phyloP scores from a whole-genome alignment of 495 filamentous ascomycete genomes.

The Aspergillus cristatus region DNA sequence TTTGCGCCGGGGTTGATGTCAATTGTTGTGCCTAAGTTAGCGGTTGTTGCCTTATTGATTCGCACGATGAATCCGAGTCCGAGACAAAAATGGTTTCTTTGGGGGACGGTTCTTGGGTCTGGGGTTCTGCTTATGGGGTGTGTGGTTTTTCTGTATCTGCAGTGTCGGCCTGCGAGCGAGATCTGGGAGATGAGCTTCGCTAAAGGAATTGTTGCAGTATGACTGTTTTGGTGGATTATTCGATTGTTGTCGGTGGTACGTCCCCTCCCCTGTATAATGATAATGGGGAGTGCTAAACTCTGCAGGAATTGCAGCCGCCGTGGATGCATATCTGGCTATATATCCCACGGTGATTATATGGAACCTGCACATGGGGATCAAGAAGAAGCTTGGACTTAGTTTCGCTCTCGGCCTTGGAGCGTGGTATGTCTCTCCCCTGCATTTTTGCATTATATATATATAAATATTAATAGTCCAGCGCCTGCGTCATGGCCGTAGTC shows the following conservation, averaged over 20 bases:
- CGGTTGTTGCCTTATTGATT: neutral
- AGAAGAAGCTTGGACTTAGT: too few species aligned
- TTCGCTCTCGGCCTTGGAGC: too few species aligned
- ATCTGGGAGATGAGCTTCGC: neutral
- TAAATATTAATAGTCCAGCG: too few species aligned
- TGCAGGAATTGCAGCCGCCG: too few species aligned
- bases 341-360: too few species aligned
- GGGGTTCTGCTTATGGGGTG: neutral
- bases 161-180: neutral
- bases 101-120: neutral
- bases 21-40: constrained; percentile 2
- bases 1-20: constrained; percentile 1
- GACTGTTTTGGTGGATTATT: constrained; percentile 2
- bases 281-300: too few species aligned
- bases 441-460: too few species aligned
- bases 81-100: neutral
- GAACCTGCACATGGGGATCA: too few species aligned
- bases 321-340: too few species aligned
- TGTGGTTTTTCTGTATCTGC: constrained; percentile 1
- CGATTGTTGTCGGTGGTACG: neutral
- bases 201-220: neutral
- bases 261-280: too few species aligned
- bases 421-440: too few species aligned
- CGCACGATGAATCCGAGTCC: constrained; percentile 3
- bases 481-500: too few species aligned